Conservation (phyloP, 139 green algal genomes). For the Haematococcus lacustris region DNA sequence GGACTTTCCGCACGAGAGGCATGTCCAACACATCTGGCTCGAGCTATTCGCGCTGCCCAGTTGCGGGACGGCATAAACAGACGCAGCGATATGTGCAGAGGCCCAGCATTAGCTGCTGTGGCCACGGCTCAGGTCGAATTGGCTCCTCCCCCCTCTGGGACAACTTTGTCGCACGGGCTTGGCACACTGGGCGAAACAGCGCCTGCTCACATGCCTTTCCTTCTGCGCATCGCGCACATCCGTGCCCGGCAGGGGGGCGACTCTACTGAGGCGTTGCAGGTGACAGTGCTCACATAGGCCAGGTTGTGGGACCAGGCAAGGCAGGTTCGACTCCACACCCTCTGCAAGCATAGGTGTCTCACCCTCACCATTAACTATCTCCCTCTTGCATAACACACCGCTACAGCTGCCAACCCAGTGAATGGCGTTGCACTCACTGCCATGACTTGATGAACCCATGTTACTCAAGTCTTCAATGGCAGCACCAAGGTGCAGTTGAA, state of each 20-base stretch:
- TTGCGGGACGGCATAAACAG: too few relatives aligned
- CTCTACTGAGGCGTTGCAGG: constrained; percentile 33
- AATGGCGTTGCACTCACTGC: not conserved
- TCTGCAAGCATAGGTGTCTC: not conserved
- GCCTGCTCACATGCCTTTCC: constrained; percentile 56
- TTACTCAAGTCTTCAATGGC: not conserved
- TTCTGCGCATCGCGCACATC: constrained; percentile 69
- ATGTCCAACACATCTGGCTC: too few relatives aligned
- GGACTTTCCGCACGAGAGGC: too few relatives aligned
- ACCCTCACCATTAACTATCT: not conserved
- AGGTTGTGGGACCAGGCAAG: not conserved
- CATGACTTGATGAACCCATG: not conserved
- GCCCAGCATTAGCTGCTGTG: too few relatives aligned
- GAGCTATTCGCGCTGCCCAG: too few relatives aligned
- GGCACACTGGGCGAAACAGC: constrained; percentile 64
- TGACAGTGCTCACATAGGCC: not conserved
- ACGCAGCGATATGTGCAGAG: too few relatives aligned
- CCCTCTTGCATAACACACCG: not conserved
- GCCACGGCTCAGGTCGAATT: too few relatives aligned
- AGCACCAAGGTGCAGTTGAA: not conserved
- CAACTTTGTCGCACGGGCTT: constrained; percentile 55
- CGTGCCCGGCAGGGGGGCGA: constrained; percentile 23
- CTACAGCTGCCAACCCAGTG: not conserved
- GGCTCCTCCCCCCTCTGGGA: too few relatives aligned
- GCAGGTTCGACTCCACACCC: not conserved